Evolutionary conservation across 2,329 filamentous ascomycete species (phyloP), one percentile per base, ranked within the genome.

Genomic region (Diaporthe sp.): DNA sequence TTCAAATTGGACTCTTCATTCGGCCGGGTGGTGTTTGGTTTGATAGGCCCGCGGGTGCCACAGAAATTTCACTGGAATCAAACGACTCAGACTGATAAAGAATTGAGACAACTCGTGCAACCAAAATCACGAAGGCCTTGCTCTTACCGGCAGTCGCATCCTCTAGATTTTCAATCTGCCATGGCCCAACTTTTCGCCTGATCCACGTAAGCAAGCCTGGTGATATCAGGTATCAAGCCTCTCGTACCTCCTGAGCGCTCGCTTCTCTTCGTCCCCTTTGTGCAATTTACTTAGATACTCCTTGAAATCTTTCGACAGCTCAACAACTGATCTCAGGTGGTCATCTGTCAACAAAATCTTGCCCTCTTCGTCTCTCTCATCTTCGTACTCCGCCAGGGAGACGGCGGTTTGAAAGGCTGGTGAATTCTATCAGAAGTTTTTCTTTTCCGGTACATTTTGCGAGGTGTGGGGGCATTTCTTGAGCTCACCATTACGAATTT

Each of bases 291-390:
- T 59, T 1, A 73, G 56, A 25, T 63, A 70, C 1, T 59, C 35
- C 56, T 75, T 76, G 66, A 80, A 79, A 2, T 78, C 76, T 2
- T 69, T 73, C 19, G 77, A 79, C 73, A 79, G 75, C 72, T 77
- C 76, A 2, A 78, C 77, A 1, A 78, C 77, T 2, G 76, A 76
- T 50, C 74, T 76, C 58, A 79, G 63, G 17, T 80, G 78, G n/a
- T 79, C 77, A 4, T 77, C 68, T 35, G 75, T 76, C 53, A 79
- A 71, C 9, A 75, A 51, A 8, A 79, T 72, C 1, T 75, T 74
- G 1, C 75, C 77, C 19, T 73, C 63, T 2, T 69, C 70, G 32
- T 77, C 77, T 17, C 76, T 58, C 70, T n/a, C 47, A 27, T 70
- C 55, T 22, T 73, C 72, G 12, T 73, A 70, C n/a, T 73, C 72